These are phyloP conservation scores for Cordyceps fumosorosea DNA, from an alignment of 2,329 filamentous ascomycete species.

Conservation along the genomic window DNA sequence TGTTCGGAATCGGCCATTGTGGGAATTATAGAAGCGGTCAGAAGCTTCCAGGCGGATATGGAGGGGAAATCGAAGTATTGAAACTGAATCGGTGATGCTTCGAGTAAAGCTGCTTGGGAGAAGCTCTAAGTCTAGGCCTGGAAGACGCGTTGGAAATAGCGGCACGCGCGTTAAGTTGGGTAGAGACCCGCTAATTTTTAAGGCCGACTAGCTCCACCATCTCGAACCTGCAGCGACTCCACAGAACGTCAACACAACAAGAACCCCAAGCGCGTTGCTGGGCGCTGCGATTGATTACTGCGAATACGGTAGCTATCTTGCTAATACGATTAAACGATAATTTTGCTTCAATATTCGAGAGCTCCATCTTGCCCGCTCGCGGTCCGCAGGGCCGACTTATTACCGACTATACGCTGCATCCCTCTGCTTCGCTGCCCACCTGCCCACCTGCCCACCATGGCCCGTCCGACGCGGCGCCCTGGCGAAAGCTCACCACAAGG, in stretches of 20 bases:
- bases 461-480: conserved; percentile 24
- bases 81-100: not conserved
- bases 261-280: not conserved
- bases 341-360: not conserved
- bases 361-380: not conserved
- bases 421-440: not conserved
- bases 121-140: not conserved
- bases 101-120: not conserved
- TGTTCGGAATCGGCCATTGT: conserved; percentile 33
- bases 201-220: not conserved
- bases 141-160: conserved; percentile 6
- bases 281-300: not conserved
- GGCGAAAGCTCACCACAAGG: conserved; percentile 26
- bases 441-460: conserved; percentile 20
- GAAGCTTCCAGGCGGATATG: not conserved
- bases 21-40: too few relatives aligned
- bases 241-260: conserved; percentile 13
- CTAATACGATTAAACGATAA: not conserved
- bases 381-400: not conserved
- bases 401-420: not conserved
- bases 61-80: too few relatives aligned
- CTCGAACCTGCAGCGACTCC: conserved; percentile 6
- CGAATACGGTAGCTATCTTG: not conserved
- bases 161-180: conserved; percentile 8
- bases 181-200: not conserved